Evolutionary conservation across 306 rosid genomes (phyloP).

Genomic region (Prunus armeniaca): DNA sequence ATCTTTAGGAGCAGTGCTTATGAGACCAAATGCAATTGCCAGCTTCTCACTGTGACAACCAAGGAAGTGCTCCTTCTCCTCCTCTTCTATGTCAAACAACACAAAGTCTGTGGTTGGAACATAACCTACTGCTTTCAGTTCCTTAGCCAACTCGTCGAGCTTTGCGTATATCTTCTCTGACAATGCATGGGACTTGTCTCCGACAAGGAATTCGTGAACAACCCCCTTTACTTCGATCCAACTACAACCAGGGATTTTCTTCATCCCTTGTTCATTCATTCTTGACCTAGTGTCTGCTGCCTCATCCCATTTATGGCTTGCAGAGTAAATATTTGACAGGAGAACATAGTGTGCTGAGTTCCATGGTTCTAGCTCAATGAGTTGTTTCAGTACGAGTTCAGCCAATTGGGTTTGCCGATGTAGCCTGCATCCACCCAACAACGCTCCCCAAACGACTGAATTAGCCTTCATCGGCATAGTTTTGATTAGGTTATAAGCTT

Average conservation of each 20-base stretch:
- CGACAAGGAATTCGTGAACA: conserved; percentile 65
- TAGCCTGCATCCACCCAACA: conserved; percentile 70
- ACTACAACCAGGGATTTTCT: conserved; percentile 64
- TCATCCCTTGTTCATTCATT: conserved; percentile 53
- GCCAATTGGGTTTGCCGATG: conserved; percentile 58
- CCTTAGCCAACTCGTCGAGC: conserved; percentile 48
- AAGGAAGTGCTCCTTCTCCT: conserved; percentile 66
- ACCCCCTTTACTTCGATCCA: conserved; percentile 67
- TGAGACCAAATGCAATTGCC: conserved; percentile 70
- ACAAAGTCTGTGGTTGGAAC: conserved; percentile 71
- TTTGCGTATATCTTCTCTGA: conserved; percentile 60
- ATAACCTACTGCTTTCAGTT: conserved; percentile 63
- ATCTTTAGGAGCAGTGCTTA: conserved; percentile 34
- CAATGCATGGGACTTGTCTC: conserved; percentile 59
- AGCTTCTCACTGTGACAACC: conserved; percentile 74
- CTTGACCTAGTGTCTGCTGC: conserved; percentile 55
- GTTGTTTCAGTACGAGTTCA: conserved; percentile 54
- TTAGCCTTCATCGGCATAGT: conserved; percentile 67
- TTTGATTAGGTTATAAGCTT: conserved; percentile 51
- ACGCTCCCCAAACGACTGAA: conserved; percentile 67
- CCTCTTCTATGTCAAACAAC: conserved; percentile 72
- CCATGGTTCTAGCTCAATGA: conserved; percentile 73
- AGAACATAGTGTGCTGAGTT: conserved; percentile 73
- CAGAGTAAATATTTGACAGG: conserved; percentile 71
- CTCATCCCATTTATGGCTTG: conserved; percentile 55